phyloP scores from a whole-genome alignment of 1,284 basidiomycete species.

The Tilletia walkeri region DNA sequence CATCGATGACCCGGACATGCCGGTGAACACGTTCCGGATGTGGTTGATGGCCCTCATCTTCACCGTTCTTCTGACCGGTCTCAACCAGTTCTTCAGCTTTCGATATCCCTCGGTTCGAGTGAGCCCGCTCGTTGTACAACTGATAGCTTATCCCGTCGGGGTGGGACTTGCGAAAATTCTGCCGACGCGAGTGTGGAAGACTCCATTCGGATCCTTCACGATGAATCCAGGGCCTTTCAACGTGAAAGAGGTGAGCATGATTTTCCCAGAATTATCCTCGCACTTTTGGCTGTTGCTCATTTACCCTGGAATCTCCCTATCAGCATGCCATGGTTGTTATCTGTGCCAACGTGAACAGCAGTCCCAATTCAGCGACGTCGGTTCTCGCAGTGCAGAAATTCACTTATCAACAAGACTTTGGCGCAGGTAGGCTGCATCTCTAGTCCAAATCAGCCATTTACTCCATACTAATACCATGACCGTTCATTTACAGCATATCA shows the following conservation, averaged over 20 bases:
- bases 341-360: conserved; percentile 32
- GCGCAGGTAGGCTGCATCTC: not conserved
- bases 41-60: conserved; percentile 37
- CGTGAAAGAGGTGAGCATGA: conserved; percentile 32
- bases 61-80: conserved; percentile 33
- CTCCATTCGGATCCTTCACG: not conserved
- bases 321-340: conserved; percentile 36
- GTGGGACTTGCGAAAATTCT: conserved; percentile 29
- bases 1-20: conserved; percentile 45
- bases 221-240: conserved; percentile 46
- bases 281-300: too few species aligned
- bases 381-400: not conserved
- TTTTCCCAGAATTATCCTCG: too few species aligned
- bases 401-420: not conserved
- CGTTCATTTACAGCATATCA: conserved; percentile 9
- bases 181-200: not conserved
- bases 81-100: conserved; percentile 30
- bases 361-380: not conserved
- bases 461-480: not conserved
- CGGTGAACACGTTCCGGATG: conserved; percentile 46
- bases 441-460: too few species aligned
- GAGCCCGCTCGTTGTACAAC: conserved; percentile 35
- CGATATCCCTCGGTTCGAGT: conserved; percentile 44
- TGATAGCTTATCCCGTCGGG: conserved; percentile 43
- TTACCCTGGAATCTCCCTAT: too few species aligned